A percentile compares a stretch with the other conserved stretches of the same genome.
Evolutionary conservation across 208 protist species (phyloP).

Genomic region (Leishmania major): DNA sequence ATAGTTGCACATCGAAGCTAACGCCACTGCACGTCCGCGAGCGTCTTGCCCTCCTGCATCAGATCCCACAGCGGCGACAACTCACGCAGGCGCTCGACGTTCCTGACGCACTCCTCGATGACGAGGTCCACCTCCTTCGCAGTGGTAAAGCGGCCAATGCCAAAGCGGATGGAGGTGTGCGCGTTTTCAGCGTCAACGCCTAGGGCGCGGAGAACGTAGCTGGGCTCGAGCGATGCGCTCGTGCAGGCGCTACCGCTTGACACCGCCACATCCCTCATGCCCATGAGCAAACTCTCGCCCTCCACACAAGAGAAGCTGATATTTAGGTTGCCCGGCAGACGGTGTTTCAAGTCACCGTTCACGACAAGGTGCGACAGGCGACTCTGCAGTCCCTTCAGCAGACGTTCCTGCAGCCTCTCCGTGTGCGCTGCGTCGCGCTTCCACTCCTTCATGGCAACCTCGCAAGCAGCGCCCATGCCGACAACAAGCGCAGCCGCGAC

Average conservation of each 20-base stretch:
- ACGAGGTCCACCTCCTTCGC: conserved; percentile 94
- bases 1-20: conserved; percentile 20
- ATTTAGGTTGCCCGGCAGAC: conserved; percentile 98
- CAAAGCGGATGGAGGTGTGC: conserved; percentile 99
- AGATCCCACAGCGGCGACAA: conserved; percentile 99
- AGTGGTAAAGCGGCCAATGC: conserved; percentile 98
- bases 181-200: conserved; percentile 98
- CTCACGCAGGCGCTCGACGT: conserved; percentile 96
- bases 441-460: conserved; percentile 94
- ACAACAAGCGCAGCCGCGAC: conserved; percentile 93
- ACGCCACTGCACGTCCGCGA: conserved; percentile 85
- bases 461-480: conserved; percentile 95
- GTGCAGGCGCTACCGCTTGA: conserved; percentile 99
- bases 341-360: conserved; percentile 93
- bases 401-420: conserved; percentile 73
- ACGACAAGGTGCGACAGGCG: conserved; percentile 89
- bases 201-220: conserved; percentile 99
- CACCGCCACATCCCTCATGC: conserved; percentile 96
- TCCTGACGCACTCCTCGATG: conserved; percentile 86
- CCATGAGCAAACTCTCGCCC: conserved; percentile 99
- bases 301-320: conserved; percentile 99
- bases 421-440: conserved; percentile 91
- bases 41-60: conserved; percentile 96
- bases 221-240: conserved; percentile 98
- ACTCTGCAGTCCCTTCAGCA: conserved; percentile 86